phyloP scores from a whole-genome alignment of 2,329 filamentous ascomycete species.

The Colletotrichum theobromicola region DNA sequence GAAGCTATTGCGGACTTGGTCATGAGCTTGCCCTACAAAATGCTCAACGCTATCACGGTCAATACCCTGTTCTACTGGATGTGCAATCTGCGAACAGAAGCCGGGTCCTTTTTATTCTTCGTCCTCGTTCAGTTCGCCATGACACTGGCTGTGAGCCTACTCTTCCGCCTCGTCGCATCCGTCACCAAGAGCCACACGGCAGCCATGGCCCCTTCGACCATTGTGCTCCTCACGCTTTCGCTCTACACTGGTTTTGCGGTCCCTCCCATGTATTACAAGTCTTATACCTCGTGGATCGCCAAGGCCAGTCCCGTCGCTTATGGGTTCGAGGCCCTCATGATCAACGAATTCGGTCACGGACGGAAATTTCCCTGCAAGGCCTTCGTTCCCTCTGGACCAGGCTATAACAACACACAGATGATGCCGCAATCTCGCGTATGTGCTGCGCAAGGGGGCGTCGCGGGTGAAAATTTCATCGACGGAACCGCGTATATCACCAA shows the following conservation, averaged over 20 bases:
- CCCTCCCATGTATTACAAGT: conserved; percentile 3
- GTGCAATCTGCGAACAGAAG: conserved; percentile 30
- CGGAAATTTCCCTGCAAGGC: conserved; percentile 4
- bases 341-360: conserved; percentile 14
- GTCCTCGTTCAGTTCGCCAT: conserved; percentile 64
- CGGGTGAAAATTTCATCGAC: background rate
- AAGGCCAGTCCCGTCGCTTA: conserved; percentile 13
- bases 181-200: conserved; percentile 53
- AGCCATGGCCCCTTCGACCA: conserved; percentile 9
- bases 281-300: conserved; percentile 10
- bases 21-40: conserved; percentile 48
- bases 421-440: background rate
- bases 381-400: conserved; percentile 6
- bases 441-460: background rate
- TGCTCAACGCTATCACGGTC: conserved; percentile 58
- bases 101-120: conserved; percentile 64
- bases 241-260: conserved; percentile 18
- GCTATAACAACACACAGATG: conserved; percentile 21
- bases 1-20: conserved; percentile 44
- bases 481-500: conserved; percentile 2
- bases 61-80: conserved; percentile 41
- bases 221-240: conserved; percentile 1
- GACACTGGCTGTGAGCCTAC: conserved; percentile 65
- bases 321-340: conserved; percentile 13
- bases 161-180: conserved; percentile 72